Base-by-base conservation (phyloP, 2,329 filamentous ascomycete species). In the Trichoderma polysporum region DNA sequence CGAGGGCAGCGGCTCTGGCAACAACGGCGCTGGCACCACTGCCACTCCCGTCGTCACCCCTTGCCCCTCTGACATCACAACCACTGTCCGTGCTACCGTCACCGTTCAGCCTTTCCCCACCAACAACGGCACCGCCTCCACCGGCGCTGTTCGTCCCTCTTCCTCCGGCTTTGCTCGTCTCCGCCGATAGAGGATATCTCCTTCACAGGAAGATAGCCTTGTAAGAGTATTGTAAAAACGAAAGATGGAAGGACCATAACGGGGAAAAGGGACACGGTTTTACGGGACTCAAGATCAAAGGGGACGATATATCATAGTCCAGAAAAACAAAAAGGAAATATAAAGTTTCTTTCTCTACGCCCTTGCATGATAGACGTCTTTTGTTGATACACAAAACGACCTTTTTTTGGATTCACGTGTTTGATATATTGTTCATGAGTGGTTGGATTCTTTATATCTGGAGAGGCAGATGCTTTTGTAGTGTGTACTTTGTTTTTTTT, bases 41-140 rank as follows among this genome's bases (percentile, higher is more conserved):
- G 70, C 69, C 66, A 71, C 27, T 70, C 68, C 39, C 66, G 69
- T 69, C 67, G 73, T 73, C 70, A 72, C 67, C 15, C 47, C 49
- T 35, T 67, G 68, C 66, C 60, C 54, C 52, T 25, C 62, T 29
- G 66, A 68, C 45, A 25, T 57, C 9, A 68, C 62, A 37, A 72
- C 74, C 60, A 74, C 74, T 68, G 67, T 72, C 41, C 70, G 74
- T 70, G 70, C 73, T 41, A 76, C 75, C 39, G 75, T 78, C 68
- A 79, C 78, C 62, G 76, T 79, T 67, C 73, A 80, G 68, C 81
- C 81, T 70, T 81, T 77, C 77, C 81, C 81, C 58, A 74, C 74
- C 69, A 72, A 68, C 70, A 79, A 80, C 76, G 75, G 75, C 67
- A 79, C 79, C 58, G 31, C 45, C 39, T 31, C 66, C 39, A 67